A percentile compares a stretch with the other conserved stretches of the same genome.
phyloP scores from a whole-genome alignment of 2,329 filamentous ascomycete species.

The Claviceps cyperi region DNA sequence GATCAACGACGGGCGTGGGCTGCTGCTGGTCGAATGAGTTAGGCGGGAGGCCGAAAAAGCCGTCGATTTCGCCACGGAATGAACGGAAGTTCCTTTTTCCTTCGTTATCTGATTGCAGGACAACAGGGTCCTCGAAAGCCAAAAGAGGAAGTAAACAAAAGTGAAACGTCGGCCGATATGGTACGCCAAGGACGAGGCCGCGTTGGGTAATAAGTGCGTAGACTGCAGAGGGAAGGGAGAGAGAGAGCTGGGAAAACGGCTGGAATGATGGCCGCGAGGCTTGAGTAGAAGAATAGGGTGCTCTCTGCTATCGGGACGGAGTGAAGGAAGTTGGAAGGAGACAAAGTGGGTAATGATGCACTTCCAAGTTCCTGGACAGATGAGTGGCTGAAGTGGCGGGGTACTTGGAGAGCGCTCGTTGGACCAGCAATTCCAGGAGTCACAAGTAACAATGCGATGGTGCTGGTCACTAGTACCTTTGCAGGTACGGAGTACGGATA shows the following conservation, averaged over 20 bases:
- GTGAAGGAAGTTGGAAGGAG: background rate
- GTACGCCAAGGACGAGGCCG: background rate
- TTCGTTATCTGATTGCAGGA: background rate
- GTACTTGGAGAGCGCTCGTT: too few relatives aligned
- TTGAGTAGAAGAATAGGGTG: background rate
- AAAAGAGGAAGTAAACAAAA: background rate
- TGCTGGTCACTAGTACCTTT: too few relatives aligned
- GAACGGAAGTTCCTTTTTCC: background rate
- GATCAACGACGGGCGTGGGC: background rate
- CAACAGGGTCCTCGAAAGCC: background rate
- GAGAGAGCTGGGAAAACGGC: background rate
- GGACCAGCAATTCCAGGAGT: too few relatives aligned
- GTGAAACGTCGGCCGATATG: background rate
- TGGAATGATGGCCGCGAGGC: background rate
- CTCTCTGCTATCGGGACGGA: background rate
- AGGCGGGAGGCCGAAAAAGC: background rate
- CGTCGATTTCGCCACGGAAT: background rate
- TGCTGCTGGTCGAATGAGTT: background rate
- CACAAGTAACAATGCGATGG: background rate
- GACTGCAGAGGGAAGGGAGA: background rate
- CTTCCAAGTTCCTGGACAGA: background rate
- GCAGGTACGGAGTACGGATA: too few relatives aligned
- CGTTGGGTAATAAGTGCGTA: background rate
- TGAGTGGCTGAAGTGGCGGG: constrained; percentile 1
- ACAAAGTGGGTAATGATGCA: background rate